These are phyloP conservation scores for Paramecium sonneborni DNA, from an alignment of 73 alveolate species.

Conservation along the genomic window DNA sequence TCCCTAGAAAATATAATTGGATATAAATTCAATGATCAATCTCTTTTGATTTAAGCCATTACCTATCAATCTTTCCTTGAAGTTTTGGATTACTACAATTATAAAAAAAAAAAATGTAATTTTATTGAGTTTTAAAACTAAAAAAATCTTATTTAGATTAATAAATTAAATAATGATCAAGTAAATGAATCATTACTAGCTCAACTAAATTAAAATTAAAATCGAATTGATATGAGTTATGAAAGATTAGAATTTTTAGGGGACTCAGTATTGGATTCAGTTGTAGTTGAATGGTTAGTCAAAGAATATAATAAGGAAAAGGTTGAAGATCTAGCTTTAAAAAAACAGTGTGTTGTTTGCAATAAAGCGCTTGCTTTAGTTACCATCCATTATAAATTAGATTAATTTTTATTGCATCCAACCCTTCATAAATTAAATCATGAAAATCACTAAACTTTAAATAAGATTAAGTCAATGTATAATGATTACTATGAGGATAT, in stretches of 20 bases:
- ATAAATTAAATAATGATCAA: neutral
- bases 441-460: neutral
- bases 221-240: constrained; percentile 46
- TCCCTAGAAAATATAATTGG: neutral
- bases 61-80: neutral
- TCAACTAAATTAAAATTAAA: neutral
- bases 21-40: neutral
- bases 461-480: neutral
- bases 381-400: neutral
- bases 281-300: constrained; percentile 57
- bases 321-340: constrained; percentile 23
- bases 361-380: constrained; percentile 41
- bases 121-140: neutral
- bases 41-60: neutral
- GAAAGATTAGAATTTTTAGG: constrained; percentile 70
- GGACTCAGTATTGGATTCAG: constrained; percentile 64
- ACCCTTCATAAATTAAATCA: neutral
- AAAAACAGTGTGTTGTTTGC: constrained; percentile 42
- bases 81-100: neutral
- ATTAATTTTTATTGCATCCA: constrained; percentile 24
- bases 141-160: neutral
- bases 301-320: neutral
- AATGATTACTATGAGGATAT: constrained; percentile 46
- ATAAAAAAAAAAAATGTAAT: neutral
- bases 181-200: neutral